Conservation (phyloP, 192 early-diverging fungal species). For the Backusella psychrophila region DNA sequence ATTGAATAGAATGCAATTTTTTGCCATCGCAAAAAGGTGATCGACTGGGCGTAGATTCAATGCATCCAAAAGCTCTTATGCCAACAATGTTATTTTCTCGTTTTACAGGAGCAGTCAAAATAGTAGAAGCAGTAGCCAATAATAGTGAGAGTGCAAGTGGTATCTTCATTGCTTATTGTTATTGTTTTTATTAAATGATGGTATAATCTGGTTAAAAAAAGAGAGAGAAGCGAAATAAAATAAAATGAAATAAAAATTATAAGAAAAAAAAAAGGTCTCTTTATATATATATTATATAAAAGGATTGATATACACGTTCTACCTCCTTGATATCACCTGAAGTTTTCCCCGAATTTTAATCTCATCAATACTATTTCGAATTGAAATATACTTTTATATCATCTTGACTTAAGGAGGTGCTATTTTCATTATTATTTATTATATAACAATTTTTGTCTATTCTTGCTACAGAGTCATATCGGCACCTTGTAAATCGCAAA, state of each 20-base stretch:
- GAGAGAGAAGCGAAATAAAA: background rate
- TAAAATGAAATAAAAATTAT: background rate
- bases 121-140: background rate
- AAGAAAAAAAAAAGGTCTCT: background rate
- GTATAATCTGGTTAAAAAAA: background rate
- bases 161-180: background rate
- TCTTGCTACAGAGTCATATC: background rate
- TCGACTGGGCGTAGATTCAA: background rate
- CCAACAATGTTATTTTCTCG: background rate
- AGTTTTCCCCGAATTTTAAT: background rate
- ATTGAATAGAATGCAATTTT: background rate
- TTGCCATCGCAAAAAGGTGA: background rate
- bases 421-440: background rate
- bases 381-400: background rate
- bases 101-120: background rate
- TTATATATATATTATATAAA: background rate
- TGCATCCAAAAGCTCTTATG: background rate
- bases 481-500: background rate
- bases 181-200: background rate
- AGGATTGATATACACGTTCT: background rate
- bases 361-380: slow-evolving; percentile 9
- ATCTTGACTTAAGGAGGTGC: background rate
- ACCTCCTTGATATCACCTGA: slow-evolving; percentile 6
- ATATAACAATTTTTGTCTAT: background rate
- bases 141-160: background rate